Evolutionary conservation across 768 basidiomycete genomes (phyloP).

Genomic region (Phanerodontia chrysosporium): DNA sequence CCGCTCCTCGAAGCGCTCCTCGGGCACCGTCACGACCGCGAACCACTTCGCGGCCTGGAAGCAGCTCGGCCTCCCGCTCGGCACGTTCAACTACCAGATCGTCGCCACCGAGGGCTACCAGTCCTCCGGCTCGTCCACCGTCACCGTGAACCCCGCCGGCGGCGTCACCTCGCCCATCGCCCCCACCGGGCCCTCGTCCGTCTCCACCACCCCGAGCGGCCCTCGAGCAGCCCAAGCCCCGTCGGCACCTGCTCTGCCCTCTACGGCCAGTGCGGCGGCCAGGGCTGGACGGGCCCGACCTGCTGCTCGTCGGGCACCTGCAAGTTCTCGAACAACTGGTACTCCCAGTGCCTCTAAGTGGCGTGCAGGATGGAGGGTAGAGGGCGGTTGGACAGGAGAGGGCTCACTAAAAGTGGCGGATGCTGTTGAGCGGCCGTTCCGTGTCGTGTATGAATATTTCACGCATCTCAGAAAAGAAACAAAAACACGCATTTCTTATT

Average conservation of each 20-base stretch:
- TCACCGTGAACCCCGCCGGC: conserved; percentile 3
- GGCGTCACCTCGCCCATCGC: neutral
- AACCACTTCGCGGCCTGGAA: conserved; percentile 45
- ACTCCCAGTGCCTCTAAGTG: neutral
- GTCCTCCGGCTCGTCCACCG: conserved; percentile 30
- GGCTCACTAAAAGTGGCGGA: neutral
- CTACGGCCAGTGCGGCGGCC: conserved; percentile 9
- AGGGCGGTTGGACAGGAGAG: no score
- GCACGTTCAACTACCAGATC: conserved; percentile 41
- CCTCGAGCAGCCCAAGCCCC: no score
- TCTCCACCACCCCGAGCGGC: neutral
- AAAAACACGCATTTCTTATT: no score
- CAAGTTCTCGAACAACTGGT: neutral
- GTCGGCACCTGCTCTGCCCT: neutral
- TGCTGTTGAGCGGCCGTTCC: neutral
- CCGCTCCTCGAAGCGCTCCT: conserved; percentile 30
- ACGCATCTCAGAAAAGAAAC: no score
- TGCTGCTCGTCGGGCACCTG: conserved; percentile 6
- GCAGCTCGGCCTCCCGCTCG: conserved; percentile 34
- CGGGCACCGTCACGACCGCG: conserved; percentile 21
- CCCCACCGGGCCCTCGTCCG: neutral
- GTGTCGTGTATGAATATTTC: no score
- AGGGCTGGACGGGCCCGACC: conserved; percentile 6
- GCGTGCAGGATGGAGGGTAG: neutral
- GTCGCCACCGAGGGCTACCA: conserved; percentile 43